Percentiles rank a stretch among this genome's conserved stretches.
These are phyloP conservation scores for Cymodocea nodosa DNA, from an alignment of 116 monocot species.

Conservation along the genomic window DNA sequence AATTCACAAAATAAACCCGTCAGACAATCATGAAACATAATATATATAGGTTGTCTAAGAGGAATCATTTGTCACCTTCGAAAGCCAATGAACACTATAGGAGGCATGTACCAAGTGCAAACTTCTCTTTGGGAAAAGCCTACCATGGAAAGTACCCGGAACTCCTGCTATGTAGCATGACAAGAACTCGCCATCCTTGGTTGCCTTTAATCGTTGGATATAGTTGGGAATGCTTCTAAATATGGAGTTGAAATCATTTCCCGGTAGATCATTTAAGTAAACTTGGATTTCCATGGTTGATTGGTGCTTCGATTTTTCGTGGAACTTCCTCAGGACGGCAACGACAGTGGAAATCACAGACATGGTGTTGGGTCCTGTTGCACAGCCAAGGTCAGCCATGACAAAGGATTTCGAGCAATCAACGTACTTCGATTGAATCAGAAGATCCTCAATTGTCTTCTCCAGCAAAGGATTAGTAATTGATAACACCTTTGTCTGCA, in stretches of 20 bases:
- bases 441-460: neutral
- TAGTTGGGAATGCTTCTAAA: conserved; percentile 3
- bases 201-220: no score
- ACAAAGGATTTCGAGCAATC: neutral
- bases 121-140: conserved; percentile 9
- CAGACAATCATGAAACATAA: no score
- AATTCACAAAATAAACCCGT: no score
- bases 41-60: no score
- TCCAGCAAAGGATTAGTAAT: neutral
- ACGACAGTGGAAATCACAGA: neutral
- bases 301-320: no score
- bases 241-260: conserved; percentile 40
- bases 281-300: conserved; percentile 9
- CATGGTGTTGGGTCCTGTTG: conserved; percentile 1
- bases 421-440: neutral
- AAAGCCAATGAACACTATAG: no score
- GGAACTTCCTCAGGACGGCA: neutral
- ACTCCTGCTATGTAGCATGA: conserved; percentile 15
- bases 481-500: no score
- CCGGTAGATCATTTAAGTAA: conserved; percentile 51
- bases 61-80: no score
- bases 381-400: conserved; percentile 4
- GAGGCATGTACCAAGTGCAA: no score
- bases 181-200: neutral
- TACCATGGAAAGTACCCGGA: conserved; percentile 47